These are phyloP conservation scores for Fonsecaea multimorphosa DNA, from an alignment of 2,329 filamentous ascomycete species.

Conservation along the genomic window DNA sequence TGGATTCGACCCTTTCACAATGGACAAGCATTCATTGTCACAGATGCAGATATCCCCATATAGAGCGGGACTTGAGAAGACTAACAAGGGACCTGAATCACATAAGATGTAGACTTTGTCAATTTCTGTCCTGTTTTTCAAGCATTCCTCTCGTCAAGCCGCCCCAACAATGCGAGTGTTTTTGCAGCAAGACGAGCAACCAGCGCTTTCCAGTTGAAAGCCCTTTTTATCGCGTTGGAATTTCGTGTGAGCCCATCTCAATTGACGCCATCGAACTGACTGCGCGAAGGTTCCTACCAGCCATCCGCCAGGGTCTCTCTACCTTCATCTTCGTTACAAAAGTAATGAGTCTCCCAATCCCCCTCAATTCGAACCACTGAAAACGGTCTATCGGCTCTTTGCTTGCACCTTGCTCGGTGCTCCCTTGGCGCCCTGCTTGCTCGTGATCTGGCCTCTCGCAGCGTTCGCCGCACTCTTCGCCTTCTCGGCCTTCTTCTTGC, in stretches of 20 bases:
- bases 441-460: constrained; percentile 83
- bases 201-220: not conserved
- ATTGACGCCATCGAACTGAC: constrained; percentile 2
- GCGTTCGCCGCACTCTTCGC: constrained; percentile 81
- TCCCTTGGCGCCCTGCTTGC: constrained; percentile 98
- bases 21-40: not conserved
- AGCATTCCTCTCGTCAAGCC: not conserved
- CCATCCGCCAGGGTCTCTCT: not conserved
- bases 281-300: not conserved
- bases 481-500: constrained; percentile 99
- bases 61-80: not conserved
- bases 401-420: constrained; percentile 82
- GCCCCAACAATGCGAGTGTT: not conserved
- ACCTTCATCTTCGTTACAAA: not conserved
- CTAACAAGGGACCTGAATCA: not conserved
- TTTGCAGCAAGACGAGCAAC: not conserved
- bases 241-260: constrained; percentile 3
- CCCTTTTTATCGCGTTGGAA: not conserved
- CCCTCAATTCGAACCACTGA: not conserved
- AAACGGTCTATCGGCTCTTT: constrained; percentile 27
- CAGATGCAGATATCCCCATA: not conserved
- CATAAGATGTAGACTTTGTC: not conserved
- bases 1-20: not conserved
- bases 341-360: not conserved
- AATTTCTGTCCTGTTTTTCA: constrained; percentile 2